phyloP scores from a whole-genome alignment of 495 filamentous ascomycete genomes.

The Talaromyces nanjingensis region DNA sequence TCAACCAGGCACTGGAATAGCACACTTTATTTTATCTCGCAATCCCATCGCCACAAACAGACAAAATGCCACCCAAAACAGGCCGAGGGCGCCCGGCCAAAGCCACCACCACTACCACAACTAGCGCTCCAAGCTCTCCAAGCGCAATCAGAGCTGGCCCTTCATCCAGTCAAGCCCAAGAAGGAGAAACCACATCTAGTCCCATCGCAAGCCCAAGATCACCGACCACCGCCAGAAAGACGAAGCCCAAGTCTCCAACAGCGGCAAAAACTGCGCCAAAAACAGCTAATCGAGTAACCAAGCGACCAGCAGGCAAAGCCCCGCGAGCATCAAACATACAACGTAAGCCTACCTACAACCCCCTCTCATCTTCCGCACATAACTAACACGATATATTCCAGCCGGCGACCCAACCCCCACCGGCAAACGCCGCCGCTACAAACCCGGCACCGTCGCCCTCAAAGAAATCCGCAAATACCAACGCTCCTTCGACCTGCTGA shows the following conservation, averaged over 20 bases:
- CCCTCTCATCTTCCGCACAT: not conserved
- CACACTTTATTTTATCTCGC: not conserved
- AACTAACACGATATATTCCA: slow-evolving; percentile 20
- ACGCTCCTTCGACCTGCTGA: slow-evolving; percentile 69
- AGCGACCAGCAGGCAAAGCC: slow-evolving; percentile 16
- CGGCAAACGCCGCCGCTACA: slow-evolving; percentile 62
- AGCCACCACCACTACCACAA: not conserved
- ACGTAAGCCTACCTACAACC: slow-evolving; percentile 23
- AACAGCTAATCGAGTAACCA: slow-evolving; percentile 12
- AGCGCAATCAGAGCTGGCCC: slow-evolving; percentile 2
- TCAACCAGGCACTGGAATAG: not conserved
- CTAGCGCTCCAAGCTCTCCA: not conserved
- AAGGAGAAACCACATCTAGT: not conserved
- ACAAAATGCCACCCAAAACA: not conserved
- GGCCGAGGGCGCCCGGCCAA: not conserved
- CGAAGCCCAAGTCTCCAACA: not conserved
- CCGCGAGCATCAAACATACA: slow-evolving; percentile 26
- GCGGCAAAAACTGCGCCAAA: slow-evolving; percentile 9
- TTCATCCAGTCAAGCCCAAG: not conserved
- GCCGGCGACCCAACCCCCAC: slow-evolving; percentile 67
- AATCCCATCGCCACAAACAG: not conserved
- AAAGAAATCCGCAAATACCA: slow-evolving; percentile 85
- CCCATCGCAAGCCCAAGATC: not conserved
- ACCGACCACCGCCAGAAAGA: not conserved
- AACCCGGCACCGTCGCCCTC: slow-evolving; percentile 76